Evolutionary conservation across 768 basidiomycete genomes (phyloP), one percentile per base, ranked within the genome.

Genomic region (Mycena filopes): DNA sequence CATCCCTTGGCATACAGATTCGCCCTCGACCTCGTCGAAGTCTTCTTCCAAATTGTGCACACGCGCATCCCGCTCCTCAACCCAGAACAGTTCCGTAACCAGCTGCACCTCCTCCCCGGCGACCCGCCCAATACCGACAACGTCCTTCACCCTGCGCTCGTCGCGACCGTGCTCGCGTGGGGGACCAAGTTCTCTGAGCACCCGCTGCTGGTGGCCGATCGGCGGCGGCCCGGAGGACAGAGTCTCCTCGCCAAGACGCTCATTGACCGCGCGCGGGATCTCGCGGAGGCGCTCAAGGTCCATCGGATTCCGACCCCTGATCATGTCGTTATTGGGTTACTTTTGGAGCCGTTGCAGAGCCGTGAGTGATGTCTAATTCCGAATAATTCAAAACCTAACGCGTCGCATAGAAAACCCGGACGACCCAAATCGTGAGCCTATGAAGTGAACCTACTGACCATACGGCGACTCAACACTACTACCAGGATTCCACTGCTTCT

Each of bases 161-260:
- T 97, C 54, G 96, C 96, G 8, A 91, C 92, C 1, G 90, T 96
- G 11, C 81, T 98, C 55, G 93, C 95, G 0, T 96, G 93, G 91
- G 96, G 96, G 29, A 90, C 93, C 40, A 95, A 95, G 71, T 97
- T 97, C 76, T 95, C 94, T 4, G 96, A 98, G 71, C 94, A 97
- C 73, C 90, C 92, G 0, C 78, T 95, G 65, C 87, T 98, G 49
- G 84, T 89, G 23, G 87, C 88, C 36, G 96, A 97, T 79, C 85
- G 95, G 45, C 81, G 85, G 54, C 87, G 88, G 63, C 88, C 87
- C 51, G 80, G 83, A 48, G 87, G 88, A 8, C 90, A 94, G 73
- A 95, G 95, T 76, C 75, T 87, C 40, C 79, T 98, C 9, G 92
- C 93, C 4, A 92, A 89, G 77, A 80, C 90, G 1, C 78, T 97